Evolutionary conservation across 2,329 filamentous ascomycete genomes (phyloP).

Genomic region (Macroventuria anomochaeta): DNA sequence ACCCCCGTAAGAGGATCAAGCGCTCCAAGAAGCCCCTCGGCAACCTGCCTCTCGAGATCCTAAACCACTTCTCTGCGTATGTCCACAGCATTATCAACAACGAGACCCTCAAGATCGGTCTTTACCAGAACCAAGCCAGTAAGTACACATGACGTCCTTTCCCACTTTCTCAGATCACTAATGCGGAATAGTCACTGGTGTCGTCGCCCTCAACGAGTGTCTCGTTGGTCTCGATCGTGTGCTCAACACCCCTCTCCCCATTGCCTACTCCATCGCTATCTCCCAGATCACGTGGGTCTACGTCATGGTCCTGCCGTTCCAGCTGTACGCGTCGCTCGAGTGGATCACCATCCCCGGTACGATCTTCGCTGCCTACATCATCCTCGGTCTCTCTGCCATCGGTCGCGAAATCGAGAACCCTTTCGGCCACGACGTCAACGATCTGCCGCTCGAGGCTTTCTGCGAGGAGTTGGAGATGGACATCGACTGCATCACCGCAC

Average conservation of each 20-base stretch:
- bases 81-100: constrained; percentile 66
- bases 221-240: constrained; percentile 77
- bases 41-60: constrained; percentile 82
- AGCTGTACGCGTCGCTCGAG: constrained; percentile 67
- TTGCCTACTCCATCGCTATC: constrained; percentile 84
- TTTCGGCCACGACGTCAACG: constrained; percentile 84
- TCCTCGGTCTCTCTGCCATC: constrained; percentile 77
- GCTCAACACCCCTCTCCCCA: constrained; percentile 79
- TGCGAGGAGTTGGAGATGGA: constrained; percentile 77
- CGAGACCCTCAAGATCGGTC: constrained; percentile 62
- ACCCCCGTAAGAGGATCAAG: constrained; percentile 80
- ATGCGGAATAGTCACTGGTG: constrained; percentile 57
- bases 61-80: constrained; percentile 73
- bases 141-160: constrained; percentile 21
- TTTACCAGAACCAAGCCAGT: constrained; percentile 65
- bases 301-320: constrained; percentile 80
- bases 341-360: constrained; percentile 84
- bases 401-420: constrained; percentile 86
- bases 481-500: constrained; percentile 73
- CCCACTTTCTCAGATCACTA: not conserved
- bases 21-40: constrained; percentile 74
- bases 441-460: constrained; percentile 68
- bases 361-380: constrained; percentile 77
- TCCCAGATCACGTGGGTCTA: constrained; percentile 88
- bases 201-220: constrained; percentile 73